These are phyloP conservation scores for Scenedesmus sp. DNA, from an alignment of 163 green algal species.

Conservation along the genomic window DNA sequence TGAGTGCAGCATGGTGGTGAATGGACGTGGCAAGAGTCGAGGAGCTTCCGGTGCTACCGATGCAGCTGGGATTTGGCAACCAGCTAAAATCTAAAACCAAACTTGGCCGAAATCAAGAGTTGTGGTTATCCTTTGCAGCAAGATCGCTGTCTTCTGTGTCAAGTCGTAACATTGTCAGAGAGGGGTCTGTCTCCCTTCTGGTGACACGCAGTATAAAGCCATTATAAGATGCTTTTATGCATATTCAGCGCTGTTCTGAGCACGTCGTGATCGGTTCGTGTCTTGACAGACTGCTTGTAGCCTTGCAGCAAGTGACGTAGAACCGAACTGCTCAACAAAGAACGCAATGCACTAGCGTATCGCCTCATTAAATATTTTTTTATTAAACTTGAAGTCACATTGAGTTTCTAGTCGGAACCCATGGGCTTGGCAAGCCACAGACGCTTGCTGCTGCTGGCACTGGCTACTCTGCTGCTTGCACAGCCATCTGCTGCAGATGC, in stretches of 20 bases:
- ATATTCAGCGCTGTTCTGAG: neutral
- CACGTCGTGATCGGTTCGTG: too few species aligned
- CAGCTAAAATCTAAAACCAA: neutral
- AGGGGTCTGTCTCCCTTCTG: neutral
- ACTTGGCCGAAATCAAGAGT: neutral
- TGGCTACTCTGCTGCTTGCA: neutral
- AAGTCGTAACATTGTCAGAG: conserved; percentile 2
- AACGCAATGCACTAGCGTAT: neutral
- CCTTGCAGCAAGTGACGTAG: neutral
- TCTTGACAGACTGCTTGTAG: neutral
- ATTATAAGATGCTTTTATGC: neutral
- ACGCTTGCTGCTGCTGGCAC: neutral
- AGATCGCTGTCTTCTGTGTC: neutral
- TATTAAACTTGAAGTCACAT: neutral
- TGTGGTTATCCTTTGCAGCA: neutral
- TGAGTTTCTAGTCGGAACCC: neutral
- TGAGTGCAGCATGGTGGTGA: neutral
- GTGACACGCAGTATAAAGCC: neutral
- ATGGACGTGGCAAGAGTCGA: neutral
- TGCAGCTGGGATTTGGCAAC: neutral
- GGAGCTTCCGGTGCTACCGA: neutral
- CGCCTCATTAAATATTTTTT: neutral
- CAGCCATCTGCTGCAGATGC: neutral
- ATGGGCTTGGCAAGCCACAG: neutral
- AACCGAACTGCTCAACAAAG: neutral